Base-by-base conservation (phyloP, 371 early-diverging fungal genomes). In the Apophysomyces ossiformis region DNA sequence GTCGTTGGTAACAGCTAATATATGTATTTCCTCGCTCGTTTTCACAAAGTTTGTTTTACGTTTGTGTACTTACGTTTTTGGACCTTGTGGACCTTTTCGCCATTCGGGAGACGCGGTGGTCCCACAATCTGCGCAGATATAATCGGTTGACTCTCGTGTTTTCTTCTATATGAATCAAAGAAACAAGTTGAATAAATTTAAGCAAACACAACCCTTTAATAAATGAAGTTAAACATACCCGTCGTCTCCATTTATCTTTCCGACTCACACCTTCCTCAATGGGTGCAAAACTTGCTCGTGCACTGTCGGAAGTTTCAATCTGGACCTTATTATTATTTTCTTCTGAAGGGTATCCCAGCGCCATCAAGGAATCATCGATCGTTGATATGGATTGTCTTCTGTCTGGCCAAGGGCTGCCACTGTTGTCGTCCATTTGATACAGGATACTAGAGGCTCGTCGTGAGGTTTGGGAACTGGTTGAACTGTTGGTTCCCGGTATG, bases 41-140 rank as follows among this genome's bases (percentile, higher is more conserved):
- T 35, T 45, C 41, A 41, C 13, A 41, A 41, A 41, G 12, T 4
- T 32, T 41, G 41, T 41, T 41, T 41, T 41, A 13, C 41, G 13
- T 41, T 41, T 41, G 45, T 45, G 16, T 32, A 61, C 79, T 77
- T 76, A 86, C 83, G 85, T 85, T 64, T 83, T 85, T 7, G 91
- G 87, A 15, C 94, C 94, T 56, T 84, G 85, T 39, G 92, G 92
- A 2, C 94, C 93, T 67, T 87, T 85, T 60, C 95, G 84, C 95
- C 96, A 96, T 63, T 90, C 91, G 11, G 94, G 93, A 0, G 94
- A 90, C 32, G 87, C 85, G 0, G 90, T 90, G 16, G 89, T 90
- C 16, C 86, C 85, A 78, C 96, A 95, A 18, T 79, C 84, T 8
- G 75, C 65, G 45, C 74, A 69, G 63, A 78, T n/a, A 68, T 69